These are phyloP conservation scores for Xylaria longipes DNA, from an alignment of 495 filamentous ascomycete genomes.

Conservation along the genomic window DNA sequence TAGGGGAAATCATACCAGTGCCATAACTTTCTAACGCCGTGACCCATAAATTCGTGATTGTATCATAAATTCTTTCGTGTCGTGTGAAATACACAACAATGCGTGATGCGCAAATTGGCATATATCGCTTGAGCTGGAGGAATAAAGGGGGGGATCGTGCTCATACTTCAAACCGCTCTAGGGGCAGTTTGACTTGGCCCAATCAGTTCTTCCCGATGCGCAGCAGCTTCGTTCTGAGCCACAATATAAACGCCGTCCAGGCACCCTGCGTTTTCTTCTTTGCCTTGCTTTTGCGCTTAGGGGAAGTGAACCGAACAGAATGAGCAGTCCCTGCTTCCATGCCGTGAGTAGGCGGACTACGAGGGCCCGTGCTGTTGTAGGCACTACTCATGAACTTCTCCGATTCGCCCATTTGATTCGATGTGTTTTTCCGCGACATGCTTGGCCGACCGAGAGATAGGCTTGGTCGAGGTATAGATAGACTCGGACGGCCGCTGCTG, in stretches of 20 bases:
- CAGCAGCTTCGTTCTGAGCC: conserved; percentile 60
- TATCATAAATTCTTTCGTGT: conserved; percentile 10
- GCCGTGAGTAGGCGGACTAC: conserved; percentile 31
- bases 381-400: conserved; percentile 38
- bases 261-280: conserved; percentile 60
- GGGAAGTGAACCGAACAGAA: conserved; percentile 43
- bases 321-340: conserved; percentile 35
- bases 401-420: conserved; percentile 36
- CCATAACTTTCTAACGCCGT: conserved; percentile 15
- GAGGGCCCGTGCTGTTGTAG: conserved; percentile 26
- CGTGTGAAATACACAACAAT: conserved; percentile 9
- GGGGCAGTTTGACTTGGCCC: neutral
- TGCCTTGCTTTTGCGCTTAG: conserved; percentile 46
- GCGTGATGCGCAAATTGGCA: neutral
- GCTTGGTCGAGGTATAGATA: conserved; percentile 41
- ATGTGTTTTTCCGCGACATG: conserved; percentile 48
- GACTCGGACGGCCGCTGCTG: conserved; percentile 41
- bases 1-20: neutral
- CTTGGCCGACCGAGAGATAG: conserved; percentile 40
- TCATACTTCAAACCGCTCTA: neutral
- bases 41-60: conserved; percentile 14
- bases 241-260: conserved; percentile 62
- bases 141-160: neutral
- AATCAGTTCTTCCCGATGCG: conserved; percentile 41
- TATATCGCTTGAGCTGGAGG: neutral